Conservation (phyloP, 2,329 filamentous ascomycete species). For the Curvularia spicifera region DNA sequence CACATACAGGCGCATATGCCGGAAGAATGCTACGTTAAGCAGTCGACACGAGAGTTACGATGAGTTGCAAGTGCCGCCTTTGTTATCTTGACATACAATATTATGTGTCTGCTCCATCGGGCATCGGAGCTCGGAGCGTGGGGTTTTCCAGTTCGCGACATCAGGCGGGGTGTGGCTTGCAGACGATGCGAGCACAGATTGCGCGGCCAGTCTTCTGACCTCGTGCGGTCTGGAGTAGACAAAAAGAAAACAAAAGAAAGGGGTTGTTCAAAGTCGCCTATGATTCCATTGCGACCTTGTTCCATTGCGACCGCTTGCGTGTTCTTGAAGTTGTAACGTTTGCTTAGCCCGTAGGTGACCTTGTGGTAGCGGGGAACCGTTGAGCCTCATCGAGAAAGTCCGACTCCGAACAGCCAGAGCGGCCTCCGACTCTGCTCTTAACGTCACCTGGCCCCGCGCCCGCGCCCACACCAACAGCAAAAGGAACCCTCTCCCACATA, state of each 20-base stretch:
- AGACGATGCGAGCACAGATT: conserved; percentile 3
- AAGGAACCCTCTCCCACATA: background rate
- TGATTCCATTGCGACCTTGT: conserved; percentile 11
- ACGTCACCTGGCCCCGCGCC: conserved; percentile 4
- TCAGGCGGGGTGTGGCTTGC: conserved; percentile 13
- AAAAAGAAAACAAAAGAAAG: background rate
- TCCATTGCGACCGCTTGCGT: conserved; percentile 10
- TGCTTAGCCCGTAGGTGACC: conserved; percentile 4
- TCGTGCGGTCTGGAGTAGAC: background rate
- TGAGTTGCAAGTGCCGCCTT: conserved; percentile 1
- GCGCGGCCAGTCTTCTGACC: background rate
- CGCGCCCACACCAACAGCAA: background rate
- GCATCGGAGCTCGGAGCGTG: conserved; percentile 17
- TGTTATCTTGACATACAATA: conserved; percentile 4
- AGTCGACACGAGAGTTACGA: background rate
- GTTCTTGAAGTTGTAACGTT: conserved; percentile 17
- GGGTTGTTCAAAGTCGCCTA: background rate
- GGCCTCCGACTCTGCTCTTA: conserved; percentile 1
- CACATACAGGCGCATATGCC: background rate
- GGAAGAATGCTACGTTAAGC: background rate
- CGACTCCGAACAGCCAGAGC: conserved; percentile 12
- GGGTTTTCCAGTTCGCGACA: background rate
- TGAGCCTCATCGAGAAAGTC: conserved; percentile 9
- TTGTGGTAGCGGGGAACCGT: conserved; percentile 15
- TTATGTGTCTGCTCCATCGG: conserved; percentile 12